Conservation (phyloP, 2,329 filamentous ascomycete species). For the Emmonsiellopsis sp. region DNA sequence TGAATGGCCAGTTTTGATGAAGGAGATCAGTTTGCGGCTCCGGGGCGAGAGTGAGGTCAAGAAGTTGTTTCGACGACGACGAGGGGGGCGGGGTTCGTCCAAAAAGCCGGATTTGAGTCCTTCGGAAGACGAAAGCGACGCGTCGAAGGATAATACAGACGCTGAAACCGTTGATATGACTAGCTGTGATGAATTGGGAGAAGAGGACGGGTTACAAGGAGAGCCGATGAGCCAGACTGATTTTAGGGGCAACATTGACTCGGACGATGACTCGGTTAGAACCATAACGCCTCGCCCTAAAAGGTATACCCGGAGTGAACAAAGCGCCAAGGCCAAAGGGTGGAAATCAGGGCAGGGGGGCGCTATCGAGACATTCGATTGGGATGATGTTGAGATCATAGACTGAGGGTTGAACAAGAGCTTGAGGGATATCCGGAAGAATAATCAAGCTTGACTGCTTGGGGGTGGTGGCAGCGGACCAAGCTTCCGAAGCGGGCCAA, state of each 20-base stretch:
- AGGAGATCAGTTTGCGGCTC: conserved; percentile 66
- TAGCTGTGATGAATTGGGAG: background rate
- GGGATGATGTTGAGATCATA: conserved; percentile 39
- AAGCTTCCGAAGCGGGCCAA: conserved; percentile 28
- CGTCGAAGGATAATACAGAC: background rate
- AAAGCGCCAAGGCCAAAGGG: background rate
- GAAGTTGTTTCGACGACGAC: conserved; percentile 53
- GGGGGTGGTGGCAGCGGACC: conserved; percentile 18
- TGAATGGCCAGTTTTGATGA: conserved; percentile 70
- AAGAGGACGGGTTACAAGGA: no score
- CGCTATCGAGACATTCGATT: conserved; percentile 47
- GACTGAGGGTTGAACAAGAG: conserved; percentile 19
- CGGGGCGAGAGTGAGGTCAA: conserved; percentile 63
- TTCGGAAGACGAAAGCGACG: background rate
- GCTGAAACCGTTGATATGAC: background rate
- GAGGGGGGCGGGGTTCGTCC: conserved; percentile 21
- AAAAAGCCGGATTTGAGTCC: background rate
- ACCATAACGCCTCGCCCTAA: background rate
- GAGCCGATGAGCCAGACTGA: no score
- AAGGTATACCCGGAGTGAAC: background rate
- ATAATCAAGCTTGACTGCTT: background rate
- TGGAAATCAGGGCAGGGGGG: conserved; percentile 10
- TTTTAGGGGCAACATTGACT: background rate
- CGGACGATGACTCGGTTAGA: background rate
- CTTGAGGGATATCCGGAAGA: background rate